phyloP scores from a whole-genome alignment of 1,284 basidiomycete genomes.

The Leccinum huronense region DNA sequence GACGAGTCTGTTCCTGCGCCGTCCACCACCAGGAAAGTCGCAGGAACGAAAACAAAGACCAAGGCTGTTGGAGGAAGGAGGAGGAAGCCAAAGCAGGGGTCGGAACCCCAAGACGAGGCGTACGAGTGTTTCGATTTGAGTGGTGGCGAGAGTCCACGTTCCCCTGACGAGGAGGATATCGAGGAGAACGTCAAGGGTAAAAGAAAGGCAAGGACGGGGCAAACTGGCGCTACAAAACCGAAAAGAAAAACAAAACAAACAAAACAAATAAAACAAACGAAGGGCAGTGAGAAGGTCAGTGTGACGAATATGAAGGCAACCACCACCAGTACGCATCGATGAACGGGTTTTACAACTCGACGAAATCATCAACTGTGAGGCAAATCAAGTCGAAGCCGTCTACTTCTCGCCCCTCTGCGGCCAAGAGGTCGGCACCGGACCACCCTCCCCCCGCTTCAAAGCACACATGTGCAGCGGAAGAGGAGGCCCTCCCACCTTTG shows the following conservation, averaged over 20 bases:
- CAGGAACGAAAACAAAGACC: constrained; percentile 10
- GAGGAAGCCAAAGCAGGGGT: constrained; percentile 27
- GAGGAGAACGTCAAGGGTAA: constrained; percentile 7
- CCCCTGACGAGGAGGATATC: constrained; percentile 18
- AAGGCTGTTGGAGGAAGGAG: constrained; percentile 11
- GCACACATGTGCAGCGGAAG: constrained; percentile 13
- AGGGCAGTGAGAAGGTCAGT: not conserved
- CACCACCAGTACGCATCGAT: constrained; percentile 14
- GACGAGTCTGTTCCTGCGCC: constrained; percentile 5
- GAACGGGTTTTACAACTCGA: constrained; percentile 18
- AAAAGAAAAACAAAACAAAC: too few species aligned
- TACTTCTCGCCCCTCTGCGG: not conserved
- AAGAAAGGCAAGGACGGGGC: constrained; percentile 7
- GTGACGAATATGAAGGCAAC: not conserved
- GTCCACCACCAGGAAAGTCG: constrained; percentile 10
- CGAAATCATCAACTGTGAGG: constrained; percentile 14
- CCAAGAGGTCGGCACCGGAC: constrained; percentile 6
- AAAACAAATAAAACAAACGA: too few species aligned
- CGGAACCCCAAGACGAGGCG: constrained; percentile 33
- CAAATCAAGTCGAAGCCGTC: constrained; percentile 12
- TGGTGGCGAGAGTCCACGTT: constrained; percentile 26
- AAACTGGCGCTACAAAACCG: not conserved
- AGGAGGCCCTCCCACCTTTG: constrained; percentile 1
- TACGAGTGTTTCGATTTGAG: constrained; percentile 33
- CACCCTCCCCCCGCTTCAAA: constrained; percentile 1